Percentiles rank a stretch among this genome's conserved stretches.
These are phyloP conservation scores for Cercospora canescens DNA, from an alignment of 2,329 filamentous ascomycete species.

Conservation along the genomic window DNA sequence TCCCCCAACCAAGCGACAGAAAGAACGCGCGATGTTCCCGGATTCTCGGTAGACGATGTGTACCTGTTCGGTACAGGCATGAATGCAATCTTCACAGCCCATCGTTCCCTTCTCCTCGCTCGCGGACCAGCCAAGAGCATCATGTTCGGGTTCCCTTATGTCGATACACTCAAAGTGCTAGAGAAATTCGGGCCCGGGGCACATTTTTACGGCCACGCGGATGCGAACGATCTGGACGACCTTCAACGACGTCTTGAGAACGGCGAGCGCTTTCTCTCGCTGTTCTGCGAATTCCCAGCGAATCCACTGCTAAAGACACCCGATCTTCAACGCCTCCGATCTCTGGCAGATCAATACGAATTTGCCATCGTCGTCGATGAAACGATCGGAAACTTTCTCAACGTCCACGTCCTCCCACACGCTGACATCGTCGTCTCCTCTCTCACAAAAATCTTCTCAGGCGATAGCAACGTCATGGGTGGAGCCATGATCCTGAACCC, in stretches of 20 bases:
- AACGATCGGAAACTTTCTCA: slow-evolving; percentile 94
- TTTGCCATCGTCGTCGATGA: slow-evolving; percentile 94
- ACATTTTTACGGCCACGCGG: slow-evolving; percentile 82
- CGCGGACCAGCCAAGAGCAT: slow-evolving; percentile 72
- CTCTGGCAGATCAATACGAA: slow-evolving; percentile 76
- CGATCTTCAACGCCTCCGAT: slow-evolving; percentile 77
- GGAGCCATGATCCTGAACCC: slow-evolving; percentile 68
- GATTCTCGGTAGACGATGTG: slow-evolving; percentile 80
- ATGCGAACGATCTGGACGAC: slow-evolving; percentile 76
- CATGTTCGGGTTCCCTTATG: slow-evolving; percentile 95
- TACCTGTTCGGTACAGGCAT: slow-evolving; percentile 89
- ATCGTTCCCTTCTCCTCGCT: slow-evolving; percentile 68
- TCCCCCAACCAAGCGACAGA: slow-evolving; percentile 38
- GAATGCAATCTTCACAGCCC: slow-evolving; percentile 90
- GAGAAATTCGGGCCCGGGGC: slow-evolving; percentile 92
- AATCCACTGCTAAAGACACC: slow-evolving; percentile 88
- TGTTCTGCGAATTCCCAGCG: slow-evolving; percentile 94
- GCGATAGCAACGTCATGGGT: slow-evolving; percentile 98
- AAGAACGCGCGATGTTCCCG: slow-evolving; percentile 50
- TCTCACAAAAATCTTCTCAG: slow-evolving; percentile 95
- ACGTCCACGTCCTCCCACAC: slow-evolving; percentile 86
- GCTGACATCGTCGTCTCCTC: slow-evolving; percentile 93
- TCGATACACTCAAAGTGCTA: slow-evolving; percentile 92
- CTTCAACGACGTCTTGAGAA: slow-evolving; percentile 68
- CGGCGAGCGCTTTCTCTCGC: slow-evolving; percentile 75